Percentiles rank a stretch among this genome's conserved stretches.
Evolutionary conservation across 2,329 filamentous ascomycete species (phyloP).

Genomic region (Corinectria fuckeliana): DNA sequence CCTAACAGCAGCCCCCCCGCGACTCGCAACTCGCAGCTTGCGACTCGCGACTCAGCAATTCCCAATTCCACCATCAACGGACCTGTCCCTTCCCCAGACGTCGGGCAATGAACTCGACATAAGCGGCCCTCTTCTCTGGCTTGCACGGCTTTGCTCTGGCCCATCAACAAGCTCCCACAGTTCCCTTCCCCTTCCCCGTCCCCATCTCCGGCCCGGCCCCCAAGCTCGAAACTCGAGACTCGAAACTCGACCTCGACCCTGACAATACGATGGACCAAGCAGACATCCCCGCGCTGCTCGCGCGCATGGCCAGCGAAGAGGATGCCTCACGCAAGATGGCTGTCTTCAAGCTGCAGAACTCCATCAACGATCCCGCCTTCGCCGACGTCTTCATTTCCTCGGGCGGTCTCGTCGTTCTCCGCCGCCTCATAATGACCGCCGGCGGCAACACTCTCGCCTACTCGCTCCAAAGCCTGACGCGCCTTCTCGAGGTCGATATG

Average conservation of each 20-base stretch:
- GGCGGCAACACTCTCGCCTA: constrained; percentile 96
- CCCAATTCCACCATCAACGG: neutral
- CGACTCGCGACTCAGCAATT: neutral
- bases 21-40: neutral
- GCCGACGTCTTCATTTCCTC: constrained; percentile 95
- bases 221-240: neutral
- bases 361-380: constrained; percentile 94
- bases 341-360: constrained; percentile 95
- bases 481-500: constrained; percentile 93
- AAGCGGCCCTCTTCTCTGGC: neutral
- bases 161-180: no score
- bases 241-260: neutral
- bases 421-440: constrained; percentile 82
- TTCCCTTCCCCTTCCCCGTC: neutral
- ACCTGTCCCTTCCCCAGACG: neutral
- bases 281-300: constrained; percentile 69
- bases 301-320: constrained; percentile 72
- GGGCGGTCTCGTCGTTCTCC: constrained; percentile 81
- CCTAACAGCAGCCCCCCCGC: neutral
- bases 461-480: constrained; percentile 85
- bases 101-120: constrained; percentile 3
- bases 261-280: constrained; percentile 62
- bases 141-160: neutral
- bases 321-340: constrained; percentile 98
- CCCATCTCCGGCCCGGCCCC: neutral